A percentile compares a stretch with the other conserved stretches of the same genome.
These are phyloP conservation scores for Globisporangium abappressorium DNA, from an alignment of 352 stramenopile species.

Conservation along the genomic window DNA sequence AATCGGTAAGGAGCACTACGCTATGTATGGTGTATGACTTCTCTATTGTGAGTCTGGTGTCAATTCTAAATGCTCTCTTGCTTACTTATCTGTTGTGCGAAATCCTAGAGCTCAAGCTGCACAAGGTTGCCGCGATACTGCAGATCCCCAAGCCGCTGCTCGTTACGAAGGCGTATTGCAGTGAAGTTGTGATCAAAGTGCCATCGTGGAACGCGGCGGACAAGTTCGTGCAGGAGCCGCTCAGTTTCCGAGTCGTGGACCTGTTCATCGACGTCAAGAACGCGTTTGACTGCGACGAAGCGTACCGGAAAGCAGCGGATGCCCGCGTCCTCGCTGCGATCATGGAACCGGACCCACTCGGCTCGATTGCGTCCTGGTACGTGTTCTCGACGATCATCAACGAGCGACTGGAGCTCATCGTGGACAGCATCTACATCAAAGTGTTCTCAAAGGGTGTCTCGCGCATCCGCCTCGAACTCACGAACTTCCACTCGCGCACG, in stretches of 20 bases:
- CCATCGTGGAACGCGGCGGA: slow-evolving; percentile 52
- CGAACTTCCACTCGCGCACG: slow-evolving; percentile 46
- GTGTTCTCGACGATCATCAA: slow-evolving; percentile 50
- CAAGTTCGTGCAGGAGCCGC: slow-evolving; percentile 52
- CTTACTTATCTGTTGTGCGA: background rate
- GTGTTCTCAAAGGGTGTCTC: slow-evolving; percentile 37
- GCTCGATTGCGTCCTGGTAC: slow-evolving; percentile 60
- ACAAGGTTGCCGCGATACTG: slow-evolving; percentile 48
- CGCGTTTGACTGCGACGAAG: slow-evolving; percentile 42
- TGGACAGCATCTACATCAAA: slow-evolving; percentile 54
- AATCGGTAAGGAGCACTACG: slow-evolving; percentile 30
- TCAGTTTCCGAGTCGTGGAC: slow-evolving; percentile 45
- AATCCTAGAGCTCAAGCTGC: slow-evolving; percentile 53
- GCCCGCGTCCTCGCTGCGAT: slow-evolving; percentile 32
- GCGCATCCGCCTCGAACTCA: slow-evolving; percentile 37
- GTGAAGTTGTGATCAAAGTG: slow-evolving; percentile 51
- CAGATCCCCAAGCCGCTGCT: slow-evolving; percentile 43
- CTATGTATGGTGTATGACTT: background rate
- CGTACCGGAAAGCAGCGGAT: slow-evolving; percentile 30
- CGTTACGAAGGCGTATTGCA: slow-evolving; percentile 50
- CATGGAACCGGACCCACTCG: slow-evolving; percentile 54
- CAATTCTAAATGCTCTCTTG: background rate
- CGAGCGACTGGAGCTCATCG: slow-evolving; percentile 44
- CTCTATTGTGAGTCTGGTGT: no score
- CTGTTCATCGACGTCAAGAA: slow-evolving; percentile 52